phyloP scores from a whole-genome alignment of 805 yeast genomes.

The Ogataea polymorpha region DNA sequence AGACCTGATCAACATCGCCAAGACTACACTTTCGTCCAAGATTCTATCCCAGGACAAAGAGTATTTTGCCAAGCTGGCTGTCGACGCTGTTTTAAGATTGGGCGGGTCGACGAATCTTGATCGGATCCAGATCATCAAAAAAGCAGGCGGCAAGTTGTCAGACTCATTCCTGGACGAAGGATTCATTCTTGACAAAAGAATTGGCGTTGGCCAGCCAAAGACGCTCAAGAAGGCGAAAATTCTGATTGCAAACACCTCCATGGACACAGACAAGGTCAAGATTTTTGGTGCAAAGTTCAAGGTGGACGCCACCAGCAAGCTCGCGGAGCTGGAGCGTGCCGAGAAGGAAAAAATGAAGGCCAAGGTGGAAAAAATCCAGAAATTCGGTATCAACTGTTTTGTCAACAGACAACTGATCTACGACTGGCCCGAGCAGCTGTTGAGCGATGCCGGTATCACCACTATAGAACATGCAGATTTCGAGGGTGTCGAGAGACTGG shows the following conservation, averaged over 20 bases:
- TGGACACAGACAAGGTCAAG: conserved; percentile 97
- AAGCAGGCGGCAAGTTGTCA: conserved; percentile 85
- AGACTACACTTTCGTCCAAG: conserved; percentile 90
- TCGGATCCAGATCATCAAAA: conserved; percentile 90
- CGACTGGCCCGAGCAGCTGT: conserved; percentile 96
- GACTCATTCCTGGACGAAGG: conserved; percentile 97
- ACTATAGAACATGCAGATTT: conserved; percentile 98
- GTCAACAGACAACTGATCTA: conserved; percentile 95
- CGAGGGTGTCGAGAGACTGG: conserved; percentile 95
- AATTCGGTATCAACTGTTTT: conserved; percentile 77
- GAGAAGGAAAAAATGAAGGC: conserved; percentile 90
- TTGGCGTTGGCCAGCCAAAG: conserved; percentile 94
- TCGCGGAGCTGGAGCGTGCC: conserved; percentile 91
- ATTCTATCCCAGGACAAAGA: conserved; percentile 93
- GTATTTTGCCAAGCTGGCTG: conserved; percentile 84
- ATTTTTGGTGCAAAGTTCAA: conserved; percentile 97
- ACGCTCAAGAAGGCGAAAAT: conserved; percentile 77
- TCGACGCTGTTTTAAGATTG: conserved; percentile 86
- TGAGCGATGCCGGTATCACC: conserved; percentile 82
- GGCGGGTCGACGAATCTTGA: conserved; percentile 86
- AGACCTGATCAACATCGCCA: conserved; percentile 84
- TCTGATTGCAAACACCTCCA: conserved; percentile 89
- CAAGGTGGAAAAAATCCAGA: conserved; percentile 85
- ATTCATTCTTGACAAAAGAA: conserved; percentile 83
- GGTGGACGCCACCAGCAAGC: conserved; percentile 90